Base-by-base conservation (phyloP, 2,329 filamentous ascomycete species). In the Alternaria sp. region DNA sequence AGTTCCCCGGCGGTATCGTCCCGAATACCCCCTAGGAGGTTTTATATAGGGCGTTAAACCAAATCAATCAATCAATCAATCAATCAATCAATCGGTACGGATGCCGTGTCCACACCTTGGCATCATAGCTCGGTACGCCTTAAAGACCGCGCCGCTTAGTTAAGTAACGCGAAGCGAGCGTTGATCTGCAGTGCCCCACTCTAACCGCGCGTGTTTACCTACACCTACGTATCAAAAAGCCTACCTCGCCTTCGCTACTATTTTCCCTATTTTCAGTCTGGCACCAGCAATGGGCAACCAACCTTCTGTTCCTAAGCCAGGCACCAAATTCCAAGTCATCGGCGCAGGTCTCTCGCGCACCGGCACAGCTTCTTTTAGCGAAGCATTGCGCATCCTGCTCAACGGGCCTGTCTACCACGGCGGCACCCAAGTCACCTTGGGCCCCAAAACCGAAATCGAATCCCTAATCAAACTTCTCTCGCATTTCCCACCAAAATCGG, bases 381-480 rank as follows among this genome's bases (percentile, higher is more conserved):
- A 79, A 37, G 83, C 83, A 1, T 71, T 85, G 8, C 77, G 75
- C 58, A 80, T 79, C 55, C 75, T 85, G 3, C 78, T 84, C 5
- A 68, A 81, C 36, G 82, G 80, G 0, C 83, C 83, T 3, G 78
- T 81, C 41, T 79, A 82, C 65, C 83, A 85, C 60, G 80, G 81
- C 49, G 83, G 83, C 24, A 83, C 77, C 0, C 78, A 80, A 58
- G 66, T 71, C 62, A 66, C 17, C 7, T 40, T 55, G 3, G 70
- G 62, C 4, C 34, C 53, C 36, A 4, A 50, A 28, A 23, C 60
- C 46, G 54, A 69, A 26, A 68, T 69, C 31, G 45, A 40, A 14
- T 58, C 56, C 13, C 71, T 69, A 66, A 72, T 74, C 40, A 62
- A 70, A 6, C 61, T 74, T 33, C 59, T 72, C 4, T 51, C 46